Evolutionary conservation across 2,329 filamentous ascomycete species (phyloP).

Genomic region (Ceratocystiopsis sp.): DNA sequence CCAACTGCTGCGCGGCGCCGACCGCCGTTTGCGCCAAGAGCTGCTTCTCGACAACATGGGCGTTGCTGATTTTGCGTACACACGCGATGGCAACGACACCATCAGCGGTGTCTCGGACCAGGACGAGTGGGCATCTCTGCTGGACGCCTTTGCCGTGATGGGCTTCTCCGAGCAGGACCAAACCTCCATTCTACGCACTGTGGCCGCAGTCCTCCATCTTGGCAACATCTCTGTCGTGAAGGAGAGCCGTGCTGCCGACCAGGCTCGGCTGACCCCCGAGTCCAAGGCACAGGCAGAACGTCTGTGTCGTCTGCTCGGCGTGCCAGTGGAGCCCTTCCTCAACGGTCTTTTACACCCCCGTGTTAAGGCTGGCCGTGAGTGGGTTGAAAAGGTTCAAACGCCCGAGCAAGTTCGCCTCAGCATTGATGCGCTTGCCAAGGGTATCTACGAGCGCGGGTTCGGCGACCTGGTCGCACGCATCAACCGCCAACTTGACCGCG

Average conservation of each 20-base stretch:
- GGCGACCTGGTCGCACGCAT: slow-evolving; percentile 84
- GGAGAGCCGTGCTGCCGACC: slow-evolving; percentile 79
- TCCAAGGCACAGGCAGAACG: slow-evolving; percentile 58
- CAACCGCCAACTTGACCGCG: slow-evolving; percentile 81
- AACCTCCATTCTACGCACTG: slow-evolving; percentile 61
- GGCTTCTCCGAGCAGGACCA: slow-evolving; percentile 80
- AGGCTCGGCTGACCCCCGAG: slow-evolving; percentile 66
- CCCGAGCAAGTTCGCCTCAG: slow-evolving; percentile 86
- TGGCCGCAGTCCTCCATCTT: slow-evolving; percentile 82
- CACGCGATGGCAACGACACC: slow-evolving; percentile 74
- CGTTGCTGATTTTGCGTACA: slow-evolving; percentile 83
- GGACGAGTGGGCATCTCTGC: slow-evolving; percentile 75
- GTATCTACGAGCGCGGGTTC: slow-evolving; percentile 93
- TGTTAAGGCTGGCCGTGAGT: slow-evolving; percentile 90
- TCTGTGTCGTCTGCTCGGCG: slow-evolving; percentile 71
- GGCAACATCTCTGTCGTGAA: slow-evolving; percentile 84
- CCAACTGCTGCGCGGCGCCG: slow-evolving; percentile 76
- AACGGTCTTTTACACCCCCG: slow-evolving; percentile 79
- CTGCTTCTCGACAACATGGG: slow-evolving; percentile 60
- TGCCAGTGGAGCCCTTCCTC: slow-evolving; percentile 69
- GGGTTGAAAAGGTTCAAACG: slow-evolving; percentile 97
- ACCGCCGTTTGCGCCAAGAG: slow-evolving; percentile 52
- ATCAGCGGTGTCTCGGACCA: slow-evolving; percentile 80
- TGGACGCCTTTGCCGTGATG: slow-evolving; percentile 92
- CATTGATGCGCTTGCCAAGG: slow-evolving; percentile 84